phyloP scores from a whole-genome alignment of 352 stramenopile species.

The Thalassiosira sp. region DNA sequence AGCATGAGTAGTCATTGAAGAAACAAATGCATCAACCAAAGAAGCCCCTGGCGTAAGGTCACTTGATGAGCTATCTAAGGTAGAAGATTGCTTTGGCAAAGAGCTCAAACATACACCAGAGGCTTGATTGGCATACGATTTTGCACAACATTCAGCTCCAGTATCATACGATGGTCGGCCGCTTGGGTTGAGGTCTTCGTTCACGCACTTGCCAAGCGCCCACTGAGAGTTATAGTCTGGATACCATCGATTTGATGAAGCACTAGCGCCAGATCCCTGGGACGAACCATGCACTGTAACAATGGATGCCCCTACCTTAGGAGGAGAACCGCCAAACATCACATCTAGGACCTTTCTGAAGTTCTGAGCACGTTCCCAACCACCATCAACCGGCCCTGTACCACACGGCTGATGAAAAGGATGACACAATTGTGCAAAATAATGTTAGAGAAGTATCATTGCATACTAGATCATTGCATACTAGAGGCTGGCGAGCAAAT shows the following conservation, averaged over 20 bases:
- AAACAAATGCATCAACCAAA: conserved; percentile 8
- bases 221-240: conserved; percentile 17
- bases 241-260: conserved; percentile 9
- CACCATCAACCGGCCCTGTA: background rate
- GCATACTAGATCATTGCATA: too few species aligned
- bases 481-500: too few species aligned
- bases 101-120: conserved; percentile 15
- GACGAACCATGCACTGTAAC: background rate
- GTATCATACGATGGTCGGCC: conserved; percentile 20
- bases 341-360: background rate
- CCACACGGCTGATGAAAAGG: background rate
- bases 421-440: background rate
- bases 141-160: conserved; percentile 29
- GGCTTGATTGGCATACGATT: conserved; percentile 25
- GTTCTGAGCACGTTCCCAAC: background rate
- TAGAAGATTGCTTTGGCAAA: background rate
- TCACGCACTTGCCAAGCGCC: conserved; percentile 7
- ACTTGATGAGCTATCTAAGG: background rate
- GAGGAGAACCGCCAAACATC: background rate
- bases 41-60: too few species aligned
- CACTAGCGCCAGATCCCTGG: background rate
- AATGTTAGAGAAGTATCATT: background rate
- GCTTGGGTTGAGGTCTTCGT: conserved; percentile 1
- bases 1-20: background rate
- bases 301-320: background rate